Conservation (phyloP, 768 basidiomycete genomes). For the Artomyces pyxidatus region DNA sequence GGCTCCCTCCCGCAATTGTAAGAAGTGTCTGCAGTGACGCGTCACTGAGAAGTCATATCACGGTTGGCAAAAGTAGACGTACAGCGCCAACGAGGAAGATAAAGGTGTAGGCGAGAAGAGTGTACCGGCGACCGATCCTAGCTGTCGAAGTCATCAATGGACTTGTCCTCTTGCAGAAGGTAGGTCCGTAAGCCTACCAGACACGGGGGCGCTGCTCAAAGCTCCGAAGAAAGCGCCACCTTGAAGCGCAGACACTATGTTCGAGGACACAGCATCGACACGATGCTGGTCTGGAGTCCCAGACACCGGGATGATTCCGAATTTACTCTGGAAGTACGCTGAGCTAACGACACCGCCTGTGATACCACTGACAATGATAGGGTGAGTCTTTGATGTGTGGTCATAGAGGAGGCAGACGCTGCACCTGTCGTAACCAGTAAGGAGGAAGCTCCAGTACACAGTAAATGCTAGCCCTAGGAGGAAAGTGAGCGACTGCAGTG, state of each 20-base stretch:
- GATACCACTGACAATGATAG: slow-evolving; percentile 37
- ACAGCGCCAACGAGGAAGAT: slow-evolving; percentile 73
- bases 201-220: slow-evolving; percentile 60
- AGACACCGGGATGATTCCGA: slow-evolving; percentile 43
- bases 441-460: slow-evolving; percentile 71
- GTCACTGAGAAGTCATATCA: slow-evolving; percentile 3
- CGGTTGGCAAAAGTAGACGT: slow-evolving; percentile 18
- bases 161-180: no score
- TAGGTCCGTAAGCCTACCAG: slow-evolving; percentile 37
- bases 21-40: slow-evolving; percentile 47
- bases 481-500: neutral
- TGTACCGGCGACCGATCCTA: slow-evolving; percentile 55
- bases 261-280: slow-evolving; percentile 54
- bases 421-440: slow-evolving; percentile 79
- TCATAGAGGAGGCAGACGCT: slow-evolving; percentile 17
- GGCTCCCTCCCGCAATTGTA: slow-evolving; percentile 50
- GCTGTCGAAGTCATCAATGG: no score
- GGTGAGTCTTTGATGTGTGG: slow-evolving; percentile 16
- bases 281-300: slow-evolving; percentile 32
- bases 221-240: slow-evolving; percentile 88
- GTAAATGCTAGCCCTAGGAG: slow-evolving; percentile 59
- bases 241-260: slow-evolving; percentile 82
- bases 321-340: slow-evolving; percentile 50
- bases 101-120: slow-evolving; percentile 50
- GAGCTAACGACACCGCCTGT: slow-evolving; percentile 64